Base-by-base conservation (phyloP, 2,329 filamentous ascomycete species). In the Fusarium sp. region DNA sequence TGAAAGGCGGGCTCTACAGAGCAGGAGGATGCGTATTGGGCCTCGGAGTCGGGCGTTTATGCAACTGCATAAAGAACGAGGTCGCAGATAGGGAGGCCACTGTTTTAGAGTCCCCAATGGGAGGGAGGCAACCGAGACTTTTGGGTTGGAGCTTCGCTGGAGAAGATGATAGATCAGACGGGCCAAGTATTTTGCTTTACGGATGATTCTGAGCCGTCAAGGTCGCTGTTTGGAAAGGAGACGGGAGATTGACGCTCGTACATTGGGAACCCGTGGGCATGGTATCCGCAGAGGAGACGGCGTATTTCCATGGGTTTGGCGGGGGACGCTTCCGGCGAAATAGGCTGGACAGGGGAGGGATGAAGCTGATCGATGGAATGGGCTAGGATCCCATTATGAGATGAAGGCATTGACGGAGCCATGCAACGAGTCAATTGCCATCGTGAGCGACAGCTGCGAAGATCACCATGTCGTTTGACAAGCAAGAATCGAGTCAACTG, bases 291-390 rank as follows among this genome's bases (percentile, higher is more conserved):
- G 55, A 65, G 46, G 36, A 65, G 53, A 66, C 58, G 55, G 63
- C 61, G 65, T 61, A 15, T 52, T 59, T 39, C 16, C 15, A 60
- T 68, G 59, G 62, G 34, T 54, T 63, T 41, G 53, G 46, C 72
- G 62, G 68, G 68, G 70, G 63, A 65, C 37, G 41, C 57, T 61
- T 73, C 72, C 65, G 70, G 72, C 64, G 59, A 55, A 59, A 54
- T 36, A 47, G 57, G 39, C 60, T 48, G 28, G 51, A 62, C 64
- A 71, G 39, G 68, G 57, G 47, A 67, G 43, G 40, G 61, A 57
- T 65, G 40, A 46, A 59, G 44, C 39, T 18, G 39, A 55, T 56
- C n/a, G 55, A 50, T 43, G 37, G 37, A 48, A 65, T 59, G 64
- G 47, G 47, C 46, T 50, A 46, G 36, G 51, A 41, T 41, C 23